Evolutionary conservation across 768 basidiomycete genomes (phyloP).

Genomic region (Hebeloma cylindrosporum): DNA sequence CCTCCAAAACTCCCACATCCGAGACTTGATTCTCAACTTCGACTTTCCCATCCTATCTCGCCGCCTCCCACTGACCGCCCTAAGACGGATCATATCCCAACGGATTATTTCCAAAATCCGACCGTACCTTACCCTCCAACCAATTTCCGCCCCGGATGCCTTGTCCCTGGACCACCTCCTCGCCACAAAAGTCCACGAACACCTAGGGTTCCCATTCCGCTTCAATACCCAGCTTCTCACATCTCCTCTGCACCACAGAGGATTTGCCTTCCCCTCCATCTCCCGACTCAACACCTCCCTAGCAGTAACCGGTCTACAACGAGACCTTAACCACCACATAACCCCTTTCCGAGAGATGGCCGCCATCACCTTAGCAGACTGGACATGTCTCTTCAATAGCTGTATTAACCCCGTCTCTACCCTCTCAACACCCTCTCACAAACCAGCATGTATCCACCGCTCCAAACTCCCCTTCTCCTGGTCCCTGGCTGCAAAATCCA

Average conservation of each 20-base stretch:
- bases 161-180: slow-evolving; percentile 17
- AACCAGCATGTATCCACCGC: background rate
- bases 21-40: slow-evolving; percentile 21
- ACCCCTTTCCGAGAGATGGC: slow-evolving; percentile 14
- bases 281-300: slow-evolving; percentile 18
- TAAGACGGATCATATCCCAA: slow-evolving; percentile 23
- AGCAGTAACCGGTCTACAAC: slow-evolving; percentile 17
- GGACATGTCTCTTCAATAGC: slow-evolving; percentile 7
- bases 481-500: background rate
- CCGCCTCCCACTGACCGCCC: slow-evolving; percentile 18
- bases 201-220: slow-evolving; percentile 25
- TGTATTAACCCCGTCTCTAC: slow-evolving; percentile 5
- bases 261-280: slow-evolving; percentile 25
- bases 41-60: slow-evolving; percentile 18
- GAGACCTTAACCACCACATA: slow-evolving; percentile 28
- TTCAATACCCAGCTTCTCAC: slow-evolving; percentile 23
- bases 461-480: background rate
- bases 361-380: slow-evolving; percentile 15
- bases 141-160: slow-evolving; percentile 17
- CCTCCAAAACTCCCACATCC: slow-evolving; percentile 10
- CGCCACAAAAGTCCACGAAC: slow-evolving; percentile 14
- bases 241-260: slow-evolving; percentile 11
- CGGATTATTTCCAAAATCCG: slow-evolving; percentile 17
- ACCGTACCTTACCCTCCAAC: slow-evolving; percentile 23
- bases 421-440: background rate